Percentiles rank a stretch among this genome's conserved stretches.
These are phyloP conservation scores for Cinnamomum chago DNA, from an alignment of 164 flowering plant genomes.

Conservation along the genomic window DNA sequence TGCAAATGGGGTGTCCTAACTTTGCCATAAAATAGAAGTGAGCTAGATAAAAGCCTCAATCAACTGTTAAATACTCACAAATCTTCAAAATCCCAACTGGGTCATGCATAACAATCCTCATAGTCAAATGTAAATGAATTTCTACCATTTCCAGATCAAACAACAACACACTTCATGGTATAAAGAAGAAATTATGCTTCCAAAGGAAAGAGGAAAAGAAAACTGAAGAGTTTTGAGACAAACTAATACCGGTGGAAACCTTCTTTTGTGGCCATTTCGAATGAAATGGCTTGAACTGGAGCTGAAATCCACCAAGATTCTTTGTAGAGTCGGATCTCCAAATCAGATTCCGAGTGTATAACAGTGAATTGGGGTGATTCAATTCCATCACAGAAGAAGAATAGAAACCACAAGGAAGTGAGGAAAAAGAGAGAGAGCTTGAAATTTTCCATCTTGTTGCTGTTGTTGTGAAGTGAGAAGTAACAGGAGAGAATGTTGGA, in stretches of 20 bases:
- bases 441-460: background rate
- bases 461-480: background rate
- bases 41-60: too few species aligned
- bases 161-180: background rate
- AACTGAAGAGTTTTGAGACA: background rate
- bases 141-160: background rate
- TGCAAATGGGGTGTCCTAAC: too few species aligned
- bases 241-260: constrained; percentile 57
- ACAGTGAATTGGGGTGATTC: constrained; percentile 23
- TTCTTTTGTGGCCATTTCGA: constrained; percentile 43
- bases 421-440: background rate
- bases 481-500: background rate
- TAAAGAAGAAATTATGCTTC: background rate
- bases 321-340: constrained; percentile 56
- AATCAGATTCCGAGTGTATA: constrained; percentile 45
- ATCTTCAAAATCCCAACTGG: background rate
- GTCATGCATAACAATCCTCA: background rate
- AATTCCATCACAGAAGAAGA: constrained; percentile 4
- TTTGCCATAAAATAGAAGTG: too few species aligned
- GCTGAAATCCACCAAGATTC: constrained; percentile 63
- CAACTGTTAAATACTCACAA: too few species aligned
- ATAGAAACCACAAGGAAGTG: background rate
- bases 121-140: background rate
- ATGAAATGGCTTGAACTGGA: constrained; percentile 38
- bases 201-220: too few species aligned